Base-by-base conservation (phyloP, 352 stramenopile species). In the Phytophthora fragariaefolia region DNA sequence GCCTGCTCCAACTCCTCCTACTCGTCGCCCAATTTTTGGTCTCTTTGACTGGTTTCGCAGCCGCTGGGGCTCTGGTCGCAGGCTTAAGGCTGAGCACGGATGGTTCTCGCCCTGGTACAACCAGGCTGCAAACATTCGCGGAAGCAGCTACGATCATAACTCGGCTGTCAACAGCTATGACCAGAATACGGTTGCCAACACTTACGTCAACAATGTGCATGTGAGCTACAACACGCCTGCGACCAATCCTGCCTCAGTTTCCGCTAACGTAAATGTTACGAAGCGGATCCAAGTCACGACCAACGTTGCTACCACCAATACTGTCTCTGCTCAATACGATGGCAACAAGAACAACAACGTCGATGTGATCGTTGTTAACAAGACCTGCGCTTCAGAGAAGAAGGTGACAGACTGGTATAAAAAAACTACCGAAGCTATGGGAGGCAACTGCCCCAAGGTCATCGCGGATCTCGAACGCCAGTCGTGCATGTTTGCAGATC, bases 381-480 rank as follows among this genome's bases (percentile, higher is more conserved):
- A 73, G 18, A 60, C 32, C 6, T 49, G 66, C 18, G 30, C 52
- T 0, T 67, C 75, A 22, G 74, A 71, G 10, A 45, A 73, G 57
- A 51, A 52, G 6, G 74, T 86, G 3, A 63, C 70, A 2, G 59
- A 63, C 15, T 86, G 75, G 75, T 86, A 86, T 49, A 51, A 82
- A 10, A 63, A 71, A 40, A 79, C 73, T 2, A 56, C 69, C 49
- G 17, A 66, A 43, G 49, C 54, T 2, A 73, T 83, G 58, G 75
- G 77, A 20, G 75, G 73, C 2, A 43, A 75, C 24, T 67, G 63
- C n/a, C 32, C 68, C 24, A 63, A 78, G 12, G 63, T 60, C 32
- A 79, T 75, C 32, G 76, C 65, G 4, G 78, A 89, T 48, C 65
- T 89, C 22, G 80, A 89, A 59, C 72, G 71, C 49, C 83, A 87